Base-by-base conservation (phyloP, 164 flowering plant species). In the Stephania japonica region DNA sequence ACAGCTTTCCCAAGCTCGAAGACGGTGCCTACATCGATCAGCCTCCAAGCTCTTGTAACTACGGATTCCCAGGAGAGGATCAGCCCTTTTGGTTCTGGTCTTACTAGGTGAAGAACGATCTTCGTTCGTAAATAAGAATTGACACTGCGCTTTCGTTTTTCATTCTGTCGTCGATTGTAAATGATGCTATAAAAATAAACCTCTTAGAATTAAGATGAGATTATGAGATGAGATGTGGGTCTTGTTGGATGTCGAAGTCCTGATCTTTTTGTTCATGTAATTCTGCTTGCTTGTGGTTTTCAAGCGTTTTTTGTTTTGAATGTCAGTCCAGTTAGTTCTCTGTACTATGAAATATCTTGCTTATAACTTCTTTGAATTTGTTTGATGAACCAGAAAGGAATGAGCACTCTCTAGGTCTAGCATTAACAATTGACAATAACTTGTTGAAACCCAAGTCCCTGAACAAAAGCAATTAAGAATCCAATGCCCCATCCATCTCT, bases 81-180 rank as follows among this genome's bases (percentile, higher is more conserved):
- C 86, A 89, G 24, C 75, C 87, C 71, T 74, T 84, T 18, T 86
- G 88, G 90, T 86, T 87, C 23, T 90, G 95, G 91, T 78, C 88
- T 61, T 82, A 71, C 62, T 75, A 79, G 77, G 72, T 4, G n/a
- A 56, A 19, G 24, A 50, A 13, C 59, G 19, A 50, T 50, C 59
- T 13, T 50, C 59, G 19, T 59, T 6, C 64, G 2, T 19, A 19
- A 59, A 59, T 59, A 59, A 59, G 64, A 19, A 4, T 59, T 59
- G 38, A 4, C 23, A 19, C 53, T 47, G 53, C 53, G 9, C 53
- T 47, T 32, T 32, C 38, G 2, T 32, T 32, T 4, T 32, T 32
- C 53, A 0, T 59, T 56, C n/a, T n/a, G n/a, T 59, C 21, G 53
- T 16, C 13, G 64, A 59, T 7, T 59, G 64, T 59, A 59, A 59